Evolutionary conservation across 148 eudicot genomes (phyloP).

Genomic region (Vaccinium myrtillus): DNA sequence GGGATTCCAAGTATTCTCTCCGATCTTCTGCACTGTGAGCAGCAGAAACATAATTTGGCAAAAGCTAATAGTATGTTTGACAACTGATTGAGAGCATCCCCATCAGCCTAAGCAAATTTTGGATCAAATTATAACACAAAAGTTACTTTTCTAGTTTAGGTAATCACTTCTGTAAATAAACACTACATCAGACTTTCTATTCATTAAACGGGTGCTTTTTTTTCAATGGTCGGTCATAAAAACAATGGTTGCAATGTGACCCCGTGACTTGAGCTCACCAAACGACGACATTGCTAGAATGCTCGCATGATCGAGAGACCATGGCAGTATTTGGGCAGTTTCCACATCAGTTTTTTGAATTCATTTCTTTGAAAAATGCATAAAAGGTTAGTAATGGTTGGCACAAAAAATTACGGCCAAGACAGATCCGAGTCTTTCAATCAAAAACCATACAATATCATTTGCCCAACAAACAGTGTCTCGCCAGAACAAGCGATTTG

Average conservation of each 20-base stretch:
- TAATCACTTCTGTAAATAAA: not conserved
- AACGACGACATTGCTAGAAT: not conserved
- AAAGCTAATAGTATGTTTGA: not conserved
- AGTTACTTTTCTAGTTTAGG: not conserved
- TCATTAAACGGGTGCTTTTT: not conserved
- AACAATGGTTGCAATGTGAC: not conserved
- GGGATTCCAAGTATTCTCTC: slow-evolving; percentile 93
- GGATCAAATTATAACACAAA: not conserved
- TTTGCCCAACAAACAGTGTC: not conserved
- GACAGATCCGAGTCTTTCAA: not conserved
- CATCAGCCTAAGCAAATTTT: not conserved
- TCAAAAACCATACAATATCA: not conserved
- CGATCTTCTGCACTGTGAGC: slow-evolving; percentile 92
- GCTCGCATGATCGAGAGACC: not conserved
- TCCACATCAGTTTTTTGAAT: not conserved
- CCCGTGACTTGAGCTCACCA: not conserved
- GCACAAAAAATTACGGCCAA: not conserved
- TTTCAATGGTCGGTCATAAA: not conserved
- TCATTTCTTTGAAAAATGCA: not conserved
- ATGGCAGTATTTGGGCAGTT: not conserved
- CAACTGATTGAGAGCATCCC: slow-evolving; percentile 1
- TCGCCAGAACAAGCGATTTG: not conserved
- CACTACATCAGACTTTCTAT: not conserved
- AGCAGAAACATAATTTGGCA: slow-evolving; percentile 12
- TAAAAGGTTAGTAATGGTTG: not conserved